A percentile compares a stretch with the other conserved stretches of the same genome.
Evolutionary conservation across 2,329 filamentous ascomycete species (phyloP).

Genomic region (Monosporascus sp.): DNA sequence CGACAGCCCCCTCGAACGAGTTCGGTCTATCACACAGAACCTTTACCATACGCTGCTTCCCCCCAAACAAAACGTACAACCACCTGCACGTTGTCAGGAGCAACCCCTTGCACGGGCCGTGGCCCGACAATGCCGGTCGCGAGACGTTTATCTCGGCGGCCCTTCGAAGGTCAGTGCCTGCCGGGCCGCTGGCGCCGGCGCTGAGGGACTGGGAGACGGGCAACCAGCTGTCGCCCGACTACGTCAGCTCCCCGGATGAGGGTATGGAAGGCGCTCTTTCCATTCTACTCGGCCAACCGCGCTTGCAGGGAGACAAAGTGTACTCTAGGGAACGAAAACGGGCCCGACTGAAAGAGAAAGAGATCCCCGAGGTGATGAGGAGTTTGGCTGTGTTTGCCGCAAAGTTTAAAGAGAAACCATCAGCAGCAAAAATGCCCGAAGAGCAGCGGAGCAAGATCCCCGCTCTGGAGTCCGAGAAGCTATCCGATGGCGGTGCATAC

Average conservation of each 20-base stretch:
- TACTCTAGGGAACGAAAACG: conserved; percentile 20
- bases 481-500: too few species aligned
- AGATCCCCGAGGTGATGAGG: conserved; percentile 21
- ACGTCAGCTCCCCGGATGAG: conserved; percentile 16
- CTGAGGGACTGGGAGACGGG: conserved; percentile 28
- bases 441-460: neutral
- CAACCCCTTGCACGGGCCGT: conserved; percentile 23
- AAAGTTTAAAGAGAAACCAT: conserved; percentile 1
- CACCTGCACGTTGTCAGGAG: conserved; percentile 18
- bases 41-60: conserved; percentile 26
- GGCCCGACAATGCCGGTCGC: conserved; percentile 16
- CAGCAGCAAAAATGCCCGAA: neutral
- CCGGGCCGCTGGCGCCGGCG: conserved; percentile 20
- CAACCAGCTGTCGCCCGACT: conserved; percentile 20
- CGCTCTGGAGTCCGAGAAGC: neutral
- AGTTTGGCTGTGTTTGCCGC: conserved; percentile 18
- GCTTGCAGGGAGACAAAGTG: conserved; percentile 7
- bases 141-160: conserved; percentile 24
- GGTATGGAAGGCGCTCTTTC: conserved; percentile 18
- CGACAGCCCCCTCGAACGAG: conserved; percentile 13
- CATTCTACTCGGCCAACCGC: conserved; percentile 16
- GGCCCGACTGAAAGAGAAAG: conserved; percentile 8
- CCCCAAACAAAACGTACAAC: conserved; percentile 19
- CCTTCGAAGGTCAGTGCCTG: conserved; percentile 18
- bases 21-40: conserved; percentile 19